phyloP scores from a whole-genome alignment of 2,329 filamentous ascomycete genomes.

The Stagonosporopsis tanaceti region DNA sequence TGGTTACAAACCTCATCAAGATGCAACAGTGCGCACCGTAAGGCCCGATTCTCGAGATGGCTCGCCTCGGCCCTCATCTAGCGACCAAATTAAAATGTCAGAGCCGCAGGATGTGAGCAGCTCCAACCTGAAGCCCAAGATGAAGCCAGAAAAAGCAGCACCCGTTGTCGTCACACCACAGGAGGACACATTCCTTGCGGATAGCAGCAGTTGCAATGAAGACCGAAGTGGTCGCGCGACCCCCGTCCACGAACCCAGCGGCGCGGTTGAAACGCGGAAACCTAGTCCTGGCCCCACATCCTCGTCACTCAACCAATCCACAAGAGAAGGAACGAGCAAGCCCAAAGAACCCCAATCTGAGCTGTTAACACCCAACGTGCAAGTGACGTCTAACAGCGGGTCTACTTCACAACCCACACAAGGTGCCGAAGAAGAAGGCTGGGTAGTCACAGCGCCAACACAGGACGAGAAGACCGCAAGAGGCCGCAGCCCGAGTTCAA shows the following conservation, averaged over 20 bases:
- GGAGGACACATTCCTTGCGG: conserved; percentile 61
- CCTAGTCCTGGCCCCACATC: conserved; percentile 42
- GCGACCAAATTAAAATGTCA: conserved; percentile 36
- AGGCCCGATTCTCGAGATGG: conserved; percentile 55
- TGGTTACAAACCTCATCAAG: conserved; percentile 76
- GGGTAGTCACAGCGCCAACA: conserved; percentile 45
- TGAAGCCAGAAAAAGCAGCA: conserved; percentile 43
- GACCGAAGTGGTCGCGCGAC: conserved; percentile 50
- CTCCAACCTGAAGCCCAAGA: conserved; percentile 53
- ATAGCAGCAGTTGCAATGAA: conserved; percentile 62
- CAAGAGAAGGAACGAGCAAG: conserved; percentile 32
- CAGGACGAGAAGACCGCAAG: conserved; percentile 31
- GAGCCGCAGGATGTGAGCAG: conserved; percentile 37
- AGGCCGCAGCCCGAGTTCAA: conserved; percentile 33
- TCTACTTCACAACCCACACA: conserved; percentile 40
- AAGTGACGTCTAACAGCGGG: conserved; percentile 24
- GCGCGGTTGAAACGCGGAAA: conserved; percentile 40
- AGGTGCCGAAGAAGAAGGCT: conserved; percentile 50
- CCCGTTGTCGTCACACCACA: conserved; percentile 32
- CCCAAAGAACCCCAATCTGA: conserved; percentile 36
- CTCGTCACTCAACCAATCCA: conserved; percentile 30
- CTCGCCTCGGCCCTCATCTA: conserved; percentile 32
- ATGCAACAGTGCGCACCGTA: conserved; percentile 74
- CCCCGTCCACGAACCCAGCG: conserved; percentile 36
- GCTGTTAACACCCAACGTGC: conserved; percentile 32